Conservation (phyloP, 495 filamentous ascomycete species). For the Daldinia vernicosa region DNA sequence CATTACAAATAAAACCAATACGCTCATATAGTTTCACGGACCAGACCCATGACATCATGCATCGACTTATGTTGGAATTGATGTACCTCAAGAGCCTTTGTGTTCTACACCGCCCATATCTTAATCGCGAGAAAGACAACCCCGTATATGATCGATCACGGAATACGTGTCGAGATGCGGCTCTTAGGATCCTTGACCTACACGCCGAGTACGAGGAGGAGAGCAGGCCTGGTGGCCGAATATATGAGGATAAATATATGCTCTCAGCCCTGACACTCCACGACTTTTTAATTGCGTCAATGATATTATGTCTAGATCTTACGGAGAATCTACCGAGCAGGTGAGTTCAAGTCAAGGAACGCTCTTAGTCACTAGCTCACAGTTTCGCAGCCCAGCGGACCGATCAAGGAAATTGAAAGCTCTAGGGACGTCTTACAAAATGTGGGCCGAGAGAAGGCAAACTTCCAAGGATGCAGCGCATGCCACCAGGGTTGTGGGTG, state of each 20-base stretch:
- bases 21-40: slow-evolving; percentile 49
- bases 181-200: slow-evolving; percentile 49
- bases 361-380: slow-evolving; percentile 12
- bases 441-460: slow-evolving; percentile 48
- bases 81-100: slow-evolving; percentile 53
- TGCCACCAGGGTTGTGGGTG: slow-evolving; percentile 50
- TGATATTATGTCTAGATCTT: slow-evolving; percentile 54
- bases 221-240: slow-evolving; percentile 48
- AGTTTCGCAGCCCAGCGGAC: slow-evolving; percentile 33
- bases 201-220: slow-evolving; percentile 52
- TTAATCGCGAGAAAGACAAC: slow-evolving; percentile 46
- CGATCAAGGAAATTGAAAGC: slow-evolving; percentile 47
- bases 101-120: slow-evolving; percentile 55
- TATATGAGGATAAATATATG: slow-evolving; percentile 53
- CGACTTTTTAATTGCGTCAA: slow-evolving; percentile 55
- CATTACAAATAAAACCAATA: slow-evolving; percentile 45
- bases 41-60: slow-evolving; percentile 48
- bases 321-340: slow-evolving; percentile 47
- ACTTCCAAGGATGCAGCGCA: slow-evolving; percentile 49
- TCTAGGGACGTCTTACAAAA: slow-evolving; percentile 52
- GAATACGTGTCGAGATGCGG: slow-evolving; percentile 53
- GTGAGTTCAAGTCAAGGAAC: slow-evolving; percentile 16
- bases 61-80: slow-evolving; percentile 50
- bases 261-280: slow-evolving; percentile 51
- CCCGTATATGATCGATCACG: slow-evolving; percentile 45